Base-by-base conservation (phyloP, 371 early-diverging fungal species). In the Parasitella parasitica region DNA sequence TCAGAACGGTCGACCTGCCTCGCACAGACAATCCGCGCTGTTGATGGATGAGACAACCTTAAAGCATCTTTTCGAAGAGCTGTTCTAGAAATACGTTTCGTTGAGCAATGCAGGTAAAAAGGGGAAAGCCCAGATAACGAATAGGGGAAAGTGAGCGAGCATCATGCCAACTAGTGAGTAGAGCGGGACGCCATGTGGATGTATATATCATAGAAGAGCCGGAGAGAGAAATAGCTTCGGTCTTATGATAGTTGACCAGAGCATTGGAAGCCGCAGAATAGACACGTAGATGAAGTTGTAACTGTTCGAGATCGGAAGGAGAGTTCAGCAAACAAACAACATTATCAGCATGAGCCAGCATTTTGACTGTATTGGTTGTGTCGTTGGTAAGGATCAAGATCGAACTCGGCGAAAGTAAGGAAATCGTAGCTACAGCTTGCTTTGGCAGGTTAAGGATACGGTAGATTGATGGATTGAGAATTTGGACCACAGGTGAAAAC, bases 201-300 rank as follows among this genome's bases (percentile, higher is more conserved):
- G 0, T 15, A 43, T 61, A 61, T 1, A 53, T 34, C 15, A 16
- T 36, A 39, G 22, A 49, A 16, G 30, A 15, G 22, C 71, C 71
- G 48, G 63, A 57, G 1, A 75, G 54, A 3, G 67, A 66, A 4
- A 70, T 16, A 15, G 63, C 57, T 30, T 61, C 27, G 8, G 61
- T 69, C 38, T 75, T 69, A 18, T 61, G 4, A 4, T 37, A 34
- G 28, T 75, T 75, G 26, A 70, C 27, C 9, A 35, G 18, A 0
- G 69, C 66, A 36, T 70, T 75, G 39, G 71, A 64, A 3, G 65
- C 69, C 0, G 2, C 0, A 0, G 63, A 51, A 34, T 70, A 75
- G 0, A 39, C 18, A 18, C 16, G 0, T 1, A 70, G 26, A 37
- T 63, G 63, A 2, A 7, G 18, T 8, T 63, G 18, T 5, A 73